These are phyloP conservation scores for Fusarium gaditjirri DNA, from an alignment of 2,329 filamentous ascomycete genomes.

Conservation along the genomic window DNA sequence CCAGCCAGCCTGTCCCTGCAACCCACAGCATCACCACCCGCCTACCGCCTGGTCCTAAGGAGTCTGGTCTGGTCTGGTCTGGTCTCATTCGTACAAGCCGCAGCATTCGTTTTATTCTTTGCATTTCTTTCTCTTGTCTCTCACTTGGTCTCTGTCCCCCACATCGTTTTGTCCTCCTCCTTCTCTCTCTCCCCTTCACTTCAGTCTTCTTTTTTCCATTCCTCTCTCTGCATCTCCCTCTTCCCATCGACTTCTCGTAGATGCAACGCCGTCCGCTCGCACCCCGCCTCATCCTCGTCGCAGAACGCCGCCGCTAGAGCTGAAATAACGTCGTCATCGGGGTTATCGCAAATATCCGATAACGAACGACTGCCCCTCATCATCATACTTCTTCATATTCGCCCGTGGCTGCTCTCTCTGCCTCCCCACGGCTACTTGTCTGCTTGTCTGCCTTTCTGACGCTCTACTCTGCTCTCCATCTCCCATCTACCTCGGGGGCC, in stretches of 20 bases:
- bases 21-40: conserved; percentile 41
- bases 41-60: conserved; percentile 22
- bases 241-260: not conserved
- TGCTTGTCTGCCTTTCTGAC: conserved; percentile 8
- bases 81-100: conserved; percentile 42
- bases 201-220: not conserved
- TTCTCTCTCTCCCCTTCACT: not conserved
- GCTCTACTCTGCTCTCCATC: conserved; percentile 13
- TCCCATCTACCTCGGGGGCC: conserved; percentile 23
- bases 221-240: not conserved
- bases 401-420: conserved; percentile 12
- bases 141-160: conserved; percentile 30
- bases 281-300: conserved; percentile 26
- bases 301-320: conserved; percentile 39
- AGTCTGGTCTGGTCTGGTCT: conserved; percentile 16
- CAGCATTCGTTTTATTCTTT: conserved; percentile 42
- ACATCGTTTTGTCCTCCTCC: conserved; percentile 25
- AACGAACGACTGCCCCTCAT: conserved; percentile 44
- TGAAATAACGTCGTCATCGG: conserved; percentile 43
- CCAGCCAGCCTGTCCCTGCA: conserved; percentile 42
- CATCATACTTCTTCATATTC: conserved; percentile 24
- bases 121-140: conserved; percentile 22
- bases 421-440: conserved; percentile 14
- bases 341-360: conserved; percentile 44
- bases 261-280: conserved; percentile 1